Evolutionary conservation across 768 basidiomycete genomes (phyloP).

Genomic region (Daedaleopsis nitida): DNA sequence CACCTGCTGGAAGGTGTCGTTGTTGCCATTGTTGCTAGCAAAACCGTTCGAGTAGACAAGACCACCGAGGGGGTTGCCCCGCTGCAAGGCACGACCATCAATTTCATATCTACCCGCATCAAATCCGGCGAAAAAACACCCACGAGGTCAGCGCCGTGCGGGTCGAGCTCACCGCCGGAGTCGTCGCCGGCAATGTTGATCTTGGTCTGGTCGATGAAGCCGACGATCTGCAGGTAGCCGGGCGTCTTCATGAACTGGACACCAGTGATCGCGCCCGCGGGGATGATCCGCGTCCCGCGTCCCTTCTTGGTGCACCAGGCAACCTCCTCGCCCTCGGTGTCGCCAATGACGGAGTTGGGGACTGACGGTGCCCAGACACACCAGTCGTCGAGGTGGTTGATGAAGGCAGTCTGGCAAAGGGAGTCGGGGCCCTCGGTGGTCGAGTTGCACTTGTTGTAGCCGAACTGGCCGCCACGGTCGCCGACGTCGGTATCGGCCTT

Average conservation of each 20-base stretch:
- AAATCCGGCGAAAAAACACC: conserved; percentile 13
- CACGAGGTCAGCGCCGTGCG: conserved; percentile 69
- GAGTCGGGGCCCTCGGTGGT: conserved; percentile 64
- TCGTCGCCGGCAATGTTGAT: conserved; percentile 59
- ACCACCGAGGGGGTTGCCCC: conserved; percentile 82
- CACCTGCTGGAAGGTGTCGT: conserved; percentile 52
- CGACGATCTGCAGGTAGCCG: conserved; percentile 62
- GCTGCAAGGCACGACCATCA: conserved; percentile 35
- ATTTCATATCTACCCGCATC: neutral
- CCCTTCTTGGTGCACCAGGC: conserved; percentile 77
- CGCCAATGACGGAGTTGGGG: conserved; percentile 57
- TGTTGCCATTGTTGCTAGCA: conserved; percentile 43
- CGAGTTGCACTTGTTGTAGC: conserved; percentile 70
- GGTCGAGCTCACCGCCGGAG: conserved; percentile 77
- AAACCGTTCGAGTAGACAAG: conserved; percentile 65
- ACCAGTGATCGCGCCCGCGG: conserved; percentile 61
- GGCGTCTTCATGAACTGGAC: conserved; percentile 64
- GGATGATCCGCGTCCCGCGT: conserved; percentile 74
- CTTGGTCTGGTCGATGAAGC: conserved; percentile 61
- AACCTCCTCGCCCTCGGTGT: conserved; percentile 71
- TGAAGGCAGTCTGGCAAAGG: conserved; percentile 68
- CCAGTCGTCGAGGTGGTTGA: conserved; percentile 65
- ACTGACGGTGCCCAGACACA: conserved; percentile 64
- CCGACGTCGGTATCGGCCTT: conserved; percentile 44
- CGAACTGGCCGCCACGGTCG: conserved; percentile 56